Base-by-base conservation (phyloP, 148 eudicot species). In the Simmondsia chinensis region DNA sequence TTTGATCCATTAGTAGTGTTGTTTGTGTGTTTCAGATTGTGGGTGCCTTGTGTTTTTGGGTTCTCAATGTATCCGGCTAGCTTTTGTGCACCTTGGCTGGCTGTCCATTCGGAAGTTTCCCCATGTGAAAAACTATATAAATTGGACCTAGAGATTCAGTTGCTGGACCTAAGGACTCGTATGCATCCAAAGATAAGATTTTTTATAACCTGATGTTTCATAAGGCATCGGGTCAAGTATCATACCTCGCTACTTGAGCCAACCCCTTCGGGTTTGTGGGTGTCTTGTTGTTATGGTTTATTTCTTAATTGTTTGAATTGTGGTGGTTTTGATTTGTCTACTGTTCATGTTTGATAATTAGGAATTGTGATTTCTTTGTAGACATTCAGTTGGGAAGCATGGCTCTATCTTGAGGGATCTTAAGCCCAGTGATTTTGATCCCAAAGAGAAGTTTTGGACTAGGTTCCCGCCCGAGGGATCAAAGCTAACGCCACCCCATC, bases 401-500 rank as follows among this genome's bases (percentile, higher is more conserved):
- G 83, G 72, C 54, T 81, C 97, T 0, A 64, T 69, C 4, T 32
- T 49, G 27, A 57, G 84, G 29, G 94, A 75, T 24, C 76, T 89
- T 20, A 84, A 71, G 63, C 63, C 50, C 4, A 57, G 45, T 39
- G 97, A 89, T 71, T 89, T 89, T 60, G 84, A 89, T 67, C 93
- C 95, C 0, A 83, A 31, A 54, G 93, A 89, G 67, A 86, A 91
- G 75, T 86, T 76, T 35, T 91, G 94, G 95, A 91, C 95, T n/a
- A 65, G 75, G 68, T 91, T 91, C 64, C 95, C 95, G 1, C 42
- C 95, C 0, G 95, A 82, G 61, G 99, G 99, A 41, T 79, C 99
- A 1, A 86, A 77, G 61, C 39, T 50, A 22, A 86, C 99, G 1
- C 99, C 94, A 1, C 76, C 94, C 2, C 99, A 91, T 67, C 91